Percentiles rank a stretch among this genome's conserved stretches.
These are phyloP conservation scores for Tetrapisispora iriomotensis DNA, from an alignment of 805 yeast species.

Conservation along the genomic window DNA sequence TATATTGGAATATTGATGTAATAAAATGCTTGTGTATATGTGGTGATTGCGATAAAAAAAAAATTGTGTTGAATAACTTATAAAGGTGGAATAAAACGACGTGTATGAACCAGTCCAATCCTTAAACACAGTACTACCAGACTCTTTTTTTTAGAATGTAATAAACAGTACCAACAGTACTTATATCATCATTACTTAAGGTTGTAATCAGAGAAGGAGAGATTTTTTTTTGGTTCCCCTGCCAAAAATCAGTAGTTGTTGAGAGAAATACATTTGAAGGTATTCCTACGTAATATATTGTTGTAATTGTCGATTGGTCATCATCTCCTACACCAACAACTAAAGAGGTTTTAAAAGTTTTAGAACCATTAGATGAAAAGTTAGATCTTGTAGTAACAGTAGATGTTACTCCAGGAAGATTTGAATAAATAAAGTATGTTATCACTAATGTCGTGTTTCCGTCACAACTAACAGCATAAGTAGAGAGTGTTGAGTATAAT, in stretches of 20 bases:
- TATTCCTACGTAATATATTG: neutral
- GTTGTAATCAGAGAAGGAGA: neutral
- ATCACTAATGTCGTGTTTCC: too few species aligned
- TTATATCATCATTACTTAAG: neutral
- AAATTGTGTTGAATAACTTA: neutral
- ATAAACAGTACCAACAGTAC: neutral
- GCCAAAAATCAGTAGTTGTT: neutral
- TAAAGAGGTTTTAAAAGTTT: neutral
- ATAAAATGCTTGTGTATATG: neutral
- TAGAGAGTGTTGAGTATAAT: too few species aligned
- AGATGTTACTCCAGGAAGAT: too few species aligned
- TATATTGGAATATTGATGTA: neutral
- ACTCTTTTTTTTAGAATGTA: neutral
- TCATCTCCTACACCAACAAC: neutral
- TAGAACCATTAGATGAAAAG: neutral
- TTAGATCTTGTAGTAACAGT: too few species aligned
- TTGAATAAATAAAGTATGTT: too few species aligned
- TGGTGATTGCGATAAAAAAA: neutral
- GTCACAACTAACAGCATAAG: too few species aligned
- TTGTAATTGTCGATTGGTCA: neutral
- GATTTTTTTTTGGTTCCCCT: neutral
- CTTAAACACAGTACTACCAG: neutral
- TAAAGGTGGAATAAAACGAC: neutral
- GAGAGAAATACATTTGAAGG: neutral
- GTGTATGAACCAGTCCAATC: slow-evolving; percentile 6